Evolutionary conservation across 805 yeast genomes (phyloP), one percentile per base, ranked within the genome.

Genomic region (Millerago galiae): DNA sequence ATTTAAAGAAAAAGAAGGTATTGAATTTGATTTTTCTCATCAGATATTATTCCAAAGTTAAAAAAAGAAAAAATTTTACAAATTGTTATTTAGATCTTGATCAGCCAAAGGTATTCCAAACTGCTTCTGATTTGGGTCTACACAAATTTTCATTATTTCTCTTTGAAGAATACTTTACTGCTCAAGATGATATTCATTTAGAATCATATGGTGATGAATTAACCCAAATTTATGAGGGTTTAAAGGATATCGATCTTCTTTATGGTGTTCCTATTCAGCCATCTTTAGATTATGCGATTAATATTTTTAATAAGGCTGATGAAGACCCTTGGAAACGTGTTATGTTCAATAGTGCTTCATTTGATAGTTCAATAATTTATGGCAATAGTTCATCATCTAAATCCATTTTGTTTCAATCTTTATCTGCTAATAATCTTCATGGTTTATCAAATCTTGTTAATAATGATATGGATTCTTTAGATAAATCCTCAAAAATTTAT

Each of bases 191-290:
- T 5, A 4, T 15, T 12, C 37, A 5, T 9, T 14, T 34, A 5
- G 21, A 32, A 3, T 10, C n/a, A 11, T 36, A 30, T 16, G 14
- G 43, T 12, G 16, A 43, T 6, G 57, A 53, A 13, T 39, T 50
- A 3, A 14, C 60, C 4, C 35, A 44, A 1, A 65, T 83, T 2
- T 85, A 81, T 56, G 63, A 66, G 5, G 55, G 69, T 0, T 64
- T 88, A 3, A 77, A 74, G 38, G 88, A 83, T 43, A 63, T 68
- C 3, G 95, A 88, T 56, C 60, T 85, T 32, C 56, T 75, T 5
- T 70, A 71, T 49, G 95, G 95, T 0, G 59, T 85, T 9, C 87
- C 90, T 0, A 71, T 74, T 12, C 66, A 70, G 16, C 73, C 83
- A 1, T 64, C 79, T 0, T 53, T 87, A 6, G 66, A 67, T 0